A percentile compares a stretch with the other conserved stretches of the same genome.
Conservation (phyloP, 2,329 filamentous ascomycete genomes). For the Lachnellula subtilissima region DNA sequence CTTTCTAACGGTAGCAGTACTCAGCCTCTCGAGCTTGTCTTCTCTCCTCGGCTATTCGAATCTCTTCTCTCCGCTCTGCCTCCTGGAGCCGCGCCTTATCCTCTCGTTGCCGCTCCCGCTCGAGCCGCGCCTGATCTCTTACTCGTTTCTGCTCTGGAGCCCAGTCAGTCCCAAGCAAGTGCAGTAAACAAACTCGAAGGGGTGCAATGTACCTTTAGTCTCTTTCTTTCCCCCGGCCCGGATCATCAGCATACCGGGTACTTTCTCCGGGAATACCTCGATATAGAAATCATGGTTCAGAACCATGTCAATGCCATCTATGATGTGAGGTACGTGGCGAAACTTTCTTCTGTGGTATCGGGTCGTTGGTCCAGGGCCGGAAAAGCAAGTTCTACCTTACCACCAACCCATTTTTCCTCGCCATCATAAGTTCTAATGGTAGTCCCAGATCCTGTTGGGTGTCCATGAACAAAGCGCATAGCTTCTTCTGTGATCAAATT, state of each 20-base stretch:
- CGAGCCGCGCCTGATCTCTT: too few species aligned
- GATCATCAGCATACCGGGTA: background rate
- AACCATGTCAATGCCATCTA: background rate
- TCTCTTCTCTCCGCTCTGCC: too few species aligned
- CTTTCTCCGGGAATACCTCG: background rate
- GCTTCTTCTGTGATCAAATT: background rate
- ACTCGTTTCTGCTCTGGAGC: too few species aligned
- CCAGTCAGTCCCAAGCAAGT: too few species aligned
- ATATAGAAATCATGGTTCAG: background rate
- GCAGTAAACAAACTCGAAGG: too few species aligned
- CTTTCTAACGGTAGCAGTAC: too few species aligned
- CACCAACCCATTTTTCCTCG: background rate
- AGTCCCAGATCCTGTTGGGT: background rate
- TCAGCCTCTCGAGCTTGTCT: too few species aligned
- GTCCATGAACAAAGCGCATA: background rate
- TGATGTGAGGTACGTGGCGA: background rate
- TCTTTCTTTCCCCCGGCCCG: background rate
- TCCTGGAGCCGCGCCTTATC: too few species aligned
- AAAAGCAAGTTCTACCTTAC: background rate
- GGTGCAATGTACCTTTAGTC: background rate
- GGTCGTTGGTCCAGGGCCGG: background rate
- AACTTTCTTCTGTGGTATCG: background rate
- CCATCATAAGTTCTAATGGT: background rate
- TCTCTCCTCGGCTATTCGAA: too few species aligned
- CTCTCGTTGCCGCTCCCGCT: too few species aligned